Percentiles rank a stretch among this genome's conserved stretches.
Evolutionary conservation across 441 rosid species (phyloP).

Genomic region (Corymbia citriodora): DNA sequence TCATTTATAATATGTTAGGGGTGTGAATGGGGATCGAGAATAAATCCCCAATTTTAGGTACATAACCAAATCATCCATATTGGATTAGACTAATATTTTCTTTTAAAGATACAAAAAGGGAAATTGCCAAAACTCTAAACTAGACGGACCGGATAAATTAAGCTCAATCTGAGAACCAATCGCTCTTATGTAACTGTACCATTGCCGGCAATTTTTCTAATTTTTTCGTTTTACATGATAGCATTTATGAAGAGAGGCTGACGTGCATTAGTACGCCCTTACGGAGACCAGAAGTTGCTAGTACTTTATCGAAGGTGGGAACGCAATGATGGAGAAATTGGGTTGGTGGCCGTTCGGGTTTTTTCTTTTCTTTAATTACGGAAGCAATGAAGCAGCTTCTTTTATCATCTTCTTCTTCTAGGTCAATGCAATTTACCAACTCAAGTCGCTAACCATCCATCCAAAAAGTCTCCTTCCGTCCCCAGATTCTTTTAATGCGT

Average conservation of each 20-base stretch:
- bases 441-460: background rate
- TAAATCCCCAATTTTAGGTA: too few relatives aligned
- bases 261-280: background rate
- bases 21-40: background rate
- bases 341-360: background rate
- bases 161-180: too few relatives aligned
- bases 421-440: background rate
- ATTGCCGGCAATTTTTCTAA: too few relatives aligned
- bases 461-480: background rate
- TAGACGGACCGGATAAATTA: too few relatives aligned
- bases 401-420: background rate
- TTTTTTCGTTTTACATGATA: background rate
- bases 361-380: background rate
- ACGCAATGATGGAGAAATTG: background rate
- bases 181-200: background rate
- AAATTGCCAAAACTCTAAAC: too few relatives aligned
- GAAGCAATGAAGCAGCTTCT: background rate
- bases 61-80: too few relatives aligned
- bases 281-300: accelerated
- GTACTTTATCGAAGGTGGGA: background rate
- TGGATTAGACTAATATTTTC: too few relatives aligned
- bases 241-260: background rate
- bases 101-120: too few relatives aligned
- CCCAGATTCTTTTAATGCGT: background rate
- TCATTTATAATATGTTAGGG: background rate